Conservation (phyloP, 768 basidiomycete species). For the Gymnopilus junonius region DNA sequence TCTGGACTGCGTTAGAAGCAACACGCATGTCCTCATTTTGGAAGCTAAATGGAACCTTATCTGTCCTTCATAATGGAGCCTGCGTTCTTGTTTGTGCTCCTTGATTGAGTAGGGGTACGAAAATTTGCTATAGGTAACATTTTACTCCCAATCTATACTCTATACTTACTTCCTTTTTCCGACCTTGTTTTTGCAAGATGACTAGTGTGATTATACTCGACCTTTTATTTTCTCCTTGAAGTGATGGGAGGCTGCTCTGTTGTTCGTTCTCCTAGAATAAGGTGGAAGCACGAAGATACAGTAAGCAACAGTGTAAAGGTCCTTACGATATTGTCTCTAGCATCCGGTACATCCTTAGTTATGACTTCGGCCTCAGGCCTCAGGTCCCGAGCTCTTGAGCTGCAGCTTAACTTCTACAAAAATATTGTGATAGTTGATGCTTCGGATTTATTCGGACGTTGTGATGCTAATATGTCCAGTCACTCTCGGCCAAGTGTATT, state of each 20-base stretch:
- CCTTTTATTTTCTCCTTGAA: neutral
- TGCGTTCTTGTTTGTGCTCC: slow-evolving; percentile 4
- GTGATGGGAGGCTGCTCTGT: neutral
- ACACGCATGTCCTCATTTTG: neutral
- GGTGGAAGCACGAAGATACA: slow-evolving; percentile 1
- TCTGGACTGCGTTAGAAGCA: neutral
- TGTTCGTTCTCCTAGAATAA: slow-evolving; percentile 1
- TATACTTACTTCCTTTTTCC: too few relatives aligned
- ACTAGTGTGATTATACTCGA: too few relatives aligned
- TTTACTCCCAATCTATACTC: neutral
- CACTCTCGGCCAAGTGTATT: slow-evolving; percentile 6
- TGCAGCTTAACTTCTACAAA: too few relatives aligned
- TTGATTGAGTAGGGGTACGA: slow-evolving; percentile 5
- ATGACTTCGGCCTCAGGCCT: too few relatives aligned
- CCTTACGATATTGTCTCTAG: neutral
- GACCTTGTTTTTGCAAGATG: too few relatives aligned
- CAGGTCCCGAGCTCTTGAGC: too few relatives aligned
- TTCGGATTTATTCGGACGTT: slow-evolving; percentile 1
- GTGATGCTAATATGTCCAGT: neutral
- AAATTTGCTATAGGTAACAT: slow-evolving; percentile 32
- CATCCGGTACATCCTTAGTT: too few relatives aligned
- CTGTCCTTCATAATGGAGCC: neutral
- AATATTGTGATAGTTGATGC: neutral
- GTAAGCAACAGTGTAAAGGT: neutral
- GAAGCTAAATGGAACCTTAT: neutral